These are phyloP conservation scores for Raffaelea albimanens DNA, from an alignment of 2,329 filamentous ascomycete genomes.

Conservation along the genomic window DNA sequence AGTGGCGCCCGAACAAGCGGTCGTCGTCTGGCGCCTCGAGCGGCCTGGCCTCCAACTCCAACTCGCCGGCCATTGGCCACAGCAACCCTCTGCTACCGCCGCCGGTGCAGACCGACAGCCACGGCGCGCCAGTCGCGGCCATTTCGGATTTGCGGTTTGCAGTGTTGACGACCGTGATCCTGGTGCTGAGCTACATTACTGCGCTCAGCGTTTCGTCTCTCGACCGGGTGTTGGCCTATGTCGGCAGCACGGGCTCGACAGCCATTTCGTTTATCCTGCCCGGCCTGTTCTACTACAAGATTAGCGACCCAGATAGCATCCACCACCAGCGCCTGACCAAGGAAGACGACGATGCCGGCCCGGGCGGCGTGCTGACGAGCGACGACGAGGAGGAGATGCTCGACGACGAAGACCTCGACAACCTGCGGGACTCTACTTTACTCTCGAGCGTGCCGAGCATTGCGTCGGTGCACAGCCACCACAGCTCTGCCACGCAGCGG, in stretches of 20 bases:
- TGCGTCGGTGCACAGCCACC: slow-evolving; percentile 17
- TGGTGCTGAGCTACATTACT: slow-evolving; percentile 75
- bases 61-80: slow-evolving; percentile 30
- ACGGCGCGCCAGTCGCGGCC: slow-evolving; percentile 43
- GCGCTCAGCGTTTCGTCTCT: slow-evolving; percentile 86
- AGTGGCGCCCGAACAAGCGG: slow-evolving; percentile 63
- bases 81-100: slow-evolving; percentile 33
- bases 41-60: neutral
- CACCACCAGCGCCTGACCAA: slow-evolving; percentile 83
- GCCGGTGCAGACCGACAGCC: slow-evolving; percentile 29
- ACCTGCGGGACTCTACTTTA: slow-evolving; percentile 20
- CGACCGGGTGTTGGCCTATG: slow-evolving; percentile 87
- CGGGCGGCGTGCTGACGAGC: slow-evolving; percentile 23
- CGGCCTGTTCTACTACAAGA: slow-evolving; percentile 97
- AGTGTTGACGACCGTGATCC: slow-evolving; percentile 74
- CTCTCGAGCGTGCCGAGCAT: slow-evolving; percentile 36
- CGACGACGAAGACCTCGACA: slow-evolving; percentile 17
- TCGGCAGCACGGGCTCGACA: slow-evolving; percentile 88
- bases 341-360: slow-evolving; percentile 78
- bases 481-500: neutral
- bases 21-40: slow-evolving; percentile 25
- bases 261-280: slow-evolving; percentile 96
- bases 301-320: slow-evolving; percentile 77
- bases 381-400: slow-evolving; percentile 31
- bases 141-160: slow-evolving; percentile 89